Evolutionary conservation across 2,329 filamentous ascomycete species (phyloP).

Genomic region (Botrytis galanthina): DNA sequence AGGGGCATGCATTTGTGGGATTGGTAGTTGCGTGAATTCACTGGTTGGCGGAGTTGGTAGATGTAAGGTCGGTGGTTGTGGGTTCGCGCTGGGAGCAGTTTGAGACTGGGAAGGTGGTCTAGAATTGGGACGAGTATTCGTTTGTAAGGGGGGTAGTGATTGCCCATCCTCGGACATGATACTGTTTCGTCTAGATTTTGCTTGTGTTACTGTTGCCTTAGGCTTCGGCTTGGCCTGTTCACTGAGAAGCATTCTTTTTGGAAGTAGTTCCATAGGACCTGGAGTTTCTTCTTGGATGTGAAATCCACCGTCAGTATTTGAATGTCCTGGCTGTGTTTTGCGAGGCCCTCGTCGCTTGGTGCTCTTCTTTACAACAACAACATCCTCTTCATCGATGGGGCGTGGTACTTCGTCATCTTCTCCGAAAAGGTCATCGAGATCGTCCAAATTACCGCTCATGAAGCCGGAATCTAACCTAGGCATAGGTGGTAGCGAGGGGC

Average conservation of each 20-base stretch:
- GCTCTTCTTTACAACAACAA: conserved; percentile 39
- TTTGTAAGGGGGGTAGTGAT: conserved; percentile 30
- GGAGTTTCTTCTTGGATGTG: conserved; percentile 40
- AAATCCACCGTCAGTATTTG: conserved; percentile 31
- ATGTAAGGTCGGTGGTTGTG: conserved; percentile 17
- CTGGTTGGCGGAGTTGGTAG: conserved; percentile 14
- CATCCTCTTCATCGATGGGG: conserved; percentile 41
- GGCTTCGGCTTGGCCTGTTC: conserved; percentile 31
- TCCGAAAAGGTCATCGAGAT: conserved; percentile 51
- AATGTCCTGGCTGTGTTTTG: conserved; percentile 21
- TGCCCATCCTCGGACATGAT: conserved; percentile 36
- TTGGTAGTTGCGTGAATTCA: conserved; percentile 18
- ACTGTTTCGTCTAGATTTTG: conserved; percentile 36
- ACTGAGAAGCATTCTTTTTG: conserved; percentile 39
- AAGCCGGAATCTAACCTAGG: conserved; percentile 71
- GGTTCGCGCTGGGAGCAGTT: conserved; percentile 2
- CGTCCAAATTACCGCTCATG: conserved; percentile 68
- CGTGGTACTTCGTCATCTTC: conserved; percentile 47
- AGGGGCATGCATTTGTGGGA: conserved; percentile 13
- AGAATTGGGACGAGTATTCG: conserved; percentile 22
- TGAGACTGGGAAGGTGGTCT: conserved; percentile 8
- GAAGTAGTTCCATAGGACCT: conserved; percentile 44
- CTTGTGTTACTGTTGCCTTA: conserved; percentile 39
- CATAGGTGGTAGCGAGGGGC: conserved; percentile 58
- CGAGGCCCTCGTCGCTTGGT: conserved; percentile 26